phyloP scores from a whole-genome alignment of 768 basidiomycete species.

The Kwoniella sp. region DNA sequence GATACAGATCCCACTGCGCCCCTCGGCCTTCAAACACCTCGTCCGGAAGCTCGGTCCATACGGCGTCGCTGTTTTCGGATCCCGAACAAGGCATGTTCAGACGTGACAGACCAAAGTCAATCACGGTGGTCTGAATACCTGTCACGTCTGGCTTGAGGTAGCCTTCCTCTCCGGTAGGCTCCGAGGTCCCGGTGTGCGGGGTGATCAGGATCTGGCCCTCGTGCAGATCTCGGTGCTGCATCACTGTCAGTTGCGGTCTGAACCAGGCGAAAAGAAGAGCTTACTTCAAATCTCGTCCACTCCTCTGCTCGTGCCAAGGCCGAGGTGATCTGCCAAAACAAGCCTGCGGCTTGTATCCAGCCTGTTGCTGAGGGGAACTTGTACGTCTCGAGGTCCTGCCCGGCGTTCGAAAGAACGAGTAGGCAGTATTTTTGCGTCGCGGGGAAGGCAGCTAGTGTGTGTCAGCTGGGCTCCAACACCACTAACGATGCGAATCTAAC shows the following conservation, averaged over 20 bases:
- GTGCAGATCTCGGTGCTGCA: slow-evolving; percentile 95
- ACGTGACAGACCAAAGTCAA: slow-evolving; percentile 89
- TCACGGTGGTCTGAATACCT: slow-evolving; percentile 76
- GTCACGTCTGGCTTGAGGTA: slow-evolving; percentile 44
- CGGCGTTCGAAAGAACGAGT: slow-evolving; percentile 84
- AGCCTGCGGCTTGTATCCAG: slow-evolving; percentile 80
- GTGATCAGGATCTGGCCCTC: slow-evolving; percentile 93
- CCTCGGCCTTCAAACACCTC: slow-evolving; percentile 91
- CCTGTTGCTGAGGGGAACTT: slow-evolving; percentile 56
- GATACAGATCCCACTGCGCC: slow-evolving; percentile 87
- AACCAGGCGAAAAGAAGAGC: slow-evolving; percentile 23
- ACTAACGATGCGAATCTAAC: slow-evolving; percentile 18
- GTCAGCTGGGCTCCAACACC: neutral
- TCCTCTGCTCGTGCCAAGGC: slow-evolving; percentile 75
- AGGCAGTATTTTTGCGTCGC: slow-evolving; percentile 79
- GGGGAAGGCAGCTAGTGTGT: slow-evolving; percentile 62
- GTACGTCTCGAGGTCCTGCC: slow-evolving; percentile 83
- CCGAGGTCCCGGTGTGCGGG: neutral
- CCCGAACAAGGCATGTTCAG: slow-evolving; percentile 55
- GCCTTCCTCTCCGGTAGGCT: slow-evolving; percentile 1
- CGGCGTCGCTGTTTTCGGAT: slow-evolving; percentile 47
- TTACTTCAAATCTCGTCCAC: slow-evolving; percentile 79
- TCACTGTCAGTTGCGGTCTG: neutral
- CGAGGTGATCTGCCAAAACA: slow-evolving; percentile 86
- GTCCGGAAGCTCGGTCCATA: slow-evolving; percentile 79